These are phyloP conservation scores for Aspergillus conjunctus DNA, from an alignment of 495 filamentous ascomycete genomes.

Conservation along the genomic window DNA sequence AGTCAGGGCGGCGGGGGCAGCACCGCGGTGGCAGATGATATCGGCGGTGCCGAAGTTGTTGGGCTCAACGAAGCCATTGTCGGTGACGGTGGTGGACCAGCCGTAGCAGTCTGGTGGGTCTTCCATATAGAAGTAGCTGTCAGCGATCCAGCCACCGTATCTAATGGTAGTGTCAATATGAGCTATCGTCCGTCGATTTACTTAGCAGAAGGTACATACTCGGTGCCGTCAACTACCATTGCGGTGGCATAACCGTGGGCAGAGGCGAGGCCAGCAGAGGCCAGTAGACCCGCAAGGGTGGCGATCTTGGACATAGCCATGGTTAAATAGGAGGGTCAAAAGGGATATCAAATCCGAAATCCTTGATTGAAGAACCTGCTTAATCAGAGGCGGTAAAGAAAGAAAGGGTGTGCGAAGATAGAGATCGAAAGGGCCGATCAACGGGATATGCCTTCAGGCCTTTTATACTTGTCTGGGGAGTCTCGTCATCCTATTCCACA, in stretches of 20 bases:
- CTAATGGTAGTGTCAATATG: conserved; percentile 16
- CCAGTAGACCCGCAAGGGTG: conserved; percentile 36
- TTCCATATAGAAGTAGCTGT: conserved; percentile 32
- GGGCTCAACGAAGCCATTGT: conserved; percentile 54
- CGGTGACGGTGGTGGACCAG: conserved; percentile 47
- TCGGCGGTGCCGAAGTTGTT: conserved; percentile 40
- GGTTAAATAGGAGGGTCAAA: conserved; percentile 6
- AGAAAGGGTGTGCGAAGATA: conserved; percentile 1
- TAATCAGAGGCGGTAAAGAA: conserved; percentile 6
- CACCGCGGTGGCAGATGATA: conserved; percentile 53
- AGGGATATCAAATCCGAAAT: conserved; percentile 22
- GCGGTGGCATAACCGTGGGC: conserved; percentile 61
- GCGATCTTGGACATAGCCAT: conserved; percentile 37
- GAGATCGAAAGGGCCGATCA: not conserved
- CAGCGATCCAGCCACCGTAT: conserved; percentile 42
- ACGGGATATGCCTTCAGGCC: not conserved
- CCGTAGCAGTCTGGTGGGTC: conserved; percentile 44
- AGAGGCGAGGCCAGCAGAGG: conserved; percentile 49
- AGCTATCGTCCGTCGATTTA: not conserved
- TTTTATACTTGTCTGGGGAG: not conserved
- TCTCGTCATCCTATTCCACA: not conserved
- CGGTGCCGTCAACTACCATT: conserved; percentile 56
- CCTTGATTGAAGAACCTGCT: conserved; percentile 21
- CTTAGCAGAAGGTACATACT: conserved; percentile 20
- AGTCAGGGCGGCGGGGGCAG: conserved; percentile 37